A percentile compares a stretch with the other conserved stretches of the same genome.
phyloP scores from a whole-genome alignment of 2,329 filamentous ascomycete species.

The Fusarium sterilihyphosum region DNA sequence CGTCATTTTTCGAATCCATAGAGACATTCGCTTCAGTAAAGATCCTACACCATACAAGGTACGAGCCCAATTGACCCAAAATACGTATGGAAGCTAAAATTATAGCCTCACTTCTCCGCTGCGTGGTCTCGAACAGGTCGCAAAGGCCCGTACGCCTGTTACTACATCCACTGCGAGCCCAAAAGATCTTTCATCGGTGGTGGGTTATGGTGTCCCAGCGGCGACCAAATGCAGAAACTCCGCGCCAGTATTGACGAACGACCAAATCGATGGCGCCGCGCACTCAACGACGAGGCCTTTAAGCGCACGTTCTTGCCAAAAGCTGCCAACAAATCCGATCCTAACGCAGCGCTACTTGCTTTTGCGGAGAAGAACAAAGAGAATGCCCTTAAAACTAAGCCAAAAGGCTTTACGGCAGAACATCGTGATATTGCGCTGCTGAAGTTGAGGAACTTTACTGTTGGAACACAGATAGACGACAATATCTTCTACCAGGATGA shows the following conservation, averaged over 20 bases:
- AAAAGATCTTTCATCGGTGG: constrained; percentile 78
- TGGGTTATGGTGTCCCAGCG: constrained; percentile 83
- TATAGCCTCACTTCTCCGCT: constrained; percentile 80
- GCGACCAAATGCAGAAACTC: constrained; percentile 70
- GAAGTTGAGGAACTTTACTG: constrained; percentile 81
- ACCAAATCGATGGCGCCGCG: constrained; percentile 73
- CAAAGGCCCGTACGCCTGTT: constrained; percentile 88
- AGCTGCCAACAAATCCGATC: constrained; percentile 45
- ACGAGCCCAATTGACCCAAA: constrained; percentile 33
- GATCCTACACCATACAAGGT: constrained; percentile 91
- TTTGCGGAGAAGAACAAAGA: constrained; percentile 77
- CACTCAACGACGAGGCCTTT: constrained; percentile 70
- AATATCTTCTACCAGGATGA: constrained; percentile 68
- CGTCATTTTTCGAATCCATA: constrained; percentile 86
- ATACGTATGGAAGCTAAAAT: background rate
- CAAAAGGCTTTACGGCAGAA: constrained; percentile 81
- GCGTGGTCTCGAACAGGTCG: constrained; percentile 88
- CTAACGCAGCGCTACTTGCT: constrained; percentile 69
- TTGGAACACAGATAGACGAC: constrained; percentile 74
- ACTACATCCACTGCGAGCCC: constrained; percentile 87
- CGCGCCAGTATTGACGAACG: constrained; percentile 80
- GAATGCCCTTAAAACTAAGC: constrained; percentile 84
- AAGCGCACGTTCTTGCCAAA: constrained; percentile 70
- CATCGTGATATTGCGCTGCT: constrained; percentile 84
- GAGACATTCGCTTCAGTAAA: constrained; percentile 85